Conservation (phyloP, 1,284 basidiomycete species). For the Ceraceosorus bombacis region DNA sequence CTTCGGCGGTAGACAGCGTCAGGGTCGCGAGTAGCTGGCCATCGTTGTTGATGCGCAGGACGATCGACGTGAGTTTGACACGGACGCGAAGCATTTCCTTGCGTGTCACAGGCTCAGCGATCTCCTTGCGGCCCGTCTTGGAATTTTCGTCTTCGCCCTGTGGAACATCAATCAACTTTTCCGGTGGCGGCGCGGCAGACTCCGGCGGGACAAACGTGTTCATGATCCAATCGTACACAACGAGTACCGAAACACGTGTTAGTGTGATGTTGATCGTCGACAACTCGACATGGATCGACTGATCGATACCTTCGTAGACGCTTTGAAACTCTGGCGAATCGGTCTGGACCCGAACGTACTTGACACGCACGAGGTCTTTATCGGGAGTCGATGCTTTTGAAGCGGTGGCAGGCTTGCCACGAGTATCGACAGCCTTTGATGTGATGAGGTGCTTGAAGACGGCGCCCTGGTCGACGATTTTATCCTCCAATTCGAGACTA, state of each 20-base stretch:
- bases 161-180: background rate
- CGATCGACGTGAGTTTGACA: slow-evolving; percentile 78
- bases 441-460: slow-evolving; percentile 63
- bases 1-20: slow-evolving; percentile 82
- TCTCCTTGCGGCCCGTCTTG: slow-evolving; percentile 28
- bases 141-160: slow-evolving; percentile 12
- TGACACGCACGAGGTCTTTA: slow-evolving; percentile 71
- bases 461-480: slow-evolving; percentile 60
- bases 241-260: slow-evolving; percentile 82
- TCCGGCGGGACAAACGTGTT: slow-evolving; percentile 51
- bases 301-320: slow-evolving; percentile 77
- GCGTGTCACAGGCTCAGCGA: slow-evolving; percentile 17
- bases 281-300: slow-evolving; percentile 77
- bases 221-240: slow-evolving; percentile 96
- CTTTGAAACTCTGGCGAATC: slow-evolving; percentile 75
- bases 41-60: slow-evolving; percentile 75
- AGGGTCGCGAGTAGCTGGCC: slow-evolving; percentile 70
- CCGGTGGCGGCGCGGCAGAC: slow-evolving; percentile 7
- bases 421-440: slow-evolving; percentile 54
- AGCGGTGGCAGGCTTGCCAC: background rate
- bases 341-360: slow-evolving; percentile 72
- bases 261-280: slow-evolving; percentile 88
- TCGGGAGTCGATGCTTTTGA: background rate
- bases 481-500: slow-evolving; percentile 54
- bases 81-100: slow-evolving; percentile 69